These are phyloP conservation scores for Gracilaria vermiculophylla DNA, from an alignment of 23 red algal species.

Conservation along the genomic window DNA sequence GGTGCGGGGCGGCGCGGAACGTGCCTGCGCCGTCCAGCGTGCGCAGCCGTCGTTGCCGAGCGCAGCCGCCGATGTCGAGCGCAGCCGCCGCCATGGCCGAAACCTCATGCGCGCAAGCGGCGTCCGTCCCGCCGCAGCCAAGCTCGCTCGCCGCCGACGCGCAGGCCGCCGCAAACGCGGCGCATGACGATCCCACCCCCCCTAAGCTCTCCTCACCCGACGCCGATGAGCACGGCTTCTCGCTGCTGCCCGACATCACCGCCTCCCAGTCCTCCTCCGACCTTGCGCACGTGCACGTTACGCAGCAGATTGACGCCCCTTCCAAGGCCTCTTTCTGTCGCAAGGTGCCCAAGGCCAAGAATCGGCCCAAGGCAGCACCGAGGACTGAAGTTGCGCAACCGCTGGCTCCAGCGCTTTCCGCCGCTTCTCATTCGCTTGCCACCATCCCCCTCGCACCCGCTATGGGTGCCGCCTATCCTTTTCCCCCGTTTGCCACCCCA, in stretches of 20 bases:
- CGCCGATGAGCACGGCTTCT: neutral
- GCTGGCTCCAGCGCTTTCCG: neutral
- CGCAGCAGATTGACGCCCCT: neutral
- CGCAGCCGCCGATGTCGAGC: conserved; percentile 1
- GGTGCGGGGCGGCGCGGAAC: neutral
- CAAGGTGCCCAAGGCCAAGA: neutral
- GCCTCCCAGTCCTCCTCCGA: neutral
- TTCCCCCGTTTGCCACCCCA: neutral
- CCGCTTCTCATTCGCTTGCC: neutral
- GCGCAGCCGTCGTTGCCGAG: conserved; percentile 5
- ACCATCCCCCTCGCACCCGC: conserved; percentile 11
- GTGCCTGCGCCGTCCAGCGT: neutral
- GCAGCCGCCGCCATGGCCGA: conserved; percentile 27
- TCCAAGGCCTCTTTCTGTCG: neutral
- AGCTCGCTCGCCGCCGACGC: neutral
- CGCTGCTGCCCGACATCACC: neutral
- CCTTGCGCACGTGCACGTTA: neutral
- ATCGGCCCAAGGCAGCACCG: neutral
- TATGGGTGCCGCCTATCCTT: conserved; percentile 4
- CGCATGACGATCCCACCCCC: neutral
- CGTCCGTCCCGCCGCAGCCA: neutral
- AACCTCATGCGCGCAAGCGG: neutral
- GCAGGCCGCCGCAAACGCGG: neutral
- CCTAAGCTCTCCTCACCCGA: neutral
- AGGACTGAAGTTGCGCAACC: neutral